phyloP scores from a whole-genome alignment of 1,139 yeast genomes.

The Yamadazyma blattariae region DNA sequence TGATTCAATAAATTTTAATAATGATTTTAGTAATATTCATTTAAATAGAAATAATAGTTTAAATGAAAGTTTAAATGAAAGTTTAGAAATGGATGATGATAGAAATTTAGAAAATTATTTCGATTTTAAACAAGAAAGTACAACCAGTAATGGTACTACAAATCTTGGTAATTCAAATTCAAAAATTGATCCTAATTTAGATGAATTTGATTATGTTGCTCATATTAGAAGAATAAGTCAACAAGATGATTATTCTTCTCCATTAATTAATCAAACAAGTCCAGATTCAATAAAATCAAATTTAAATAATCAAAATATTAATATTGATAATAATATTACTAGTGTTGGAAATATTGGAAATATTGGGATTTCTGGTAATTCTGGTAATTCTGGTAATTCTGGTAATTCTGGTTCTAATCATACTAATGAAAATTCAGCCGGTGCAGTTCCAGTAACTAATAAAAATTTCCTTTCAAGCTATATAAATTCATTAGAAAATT shows the following conservation, averaged over 20 bases:
- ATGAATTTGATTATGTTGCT: conserved; percentile 48
- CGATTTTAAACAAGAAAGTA: no score
- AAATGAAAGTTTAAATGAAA: no score
- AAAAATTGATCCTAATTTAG: conserved; percentile 27
- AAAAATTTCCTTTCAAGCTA: conserved; percentile 36
- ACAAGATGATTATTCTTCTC: conserved; percentile 27
- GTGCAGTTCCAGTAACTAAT: conserved; percentile 3
- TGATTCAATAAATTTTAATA: no score
- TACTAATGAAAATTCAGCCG: background rate
- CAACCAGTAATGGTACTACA: no score
- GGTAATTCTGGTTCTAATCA: background rate
- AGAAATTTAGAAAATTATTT: no score
- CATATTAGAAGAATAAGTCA: conserved; percentile 44
- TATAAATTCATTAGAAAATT: conserved; percentile 38
- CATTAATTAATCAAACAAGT: conserved; percentile 7
- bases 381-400: background rate
- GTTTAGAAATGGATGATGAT: no score
- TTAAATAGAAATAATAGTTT: no score
- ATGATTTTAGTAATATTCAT: no score
- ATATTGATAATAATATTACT: no score
- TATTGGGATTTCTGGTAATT: no score
- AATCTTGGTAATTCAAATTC: background rate
- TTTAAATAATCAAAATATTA: no score
- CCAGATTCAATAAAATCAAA: conserved; percentile 7
- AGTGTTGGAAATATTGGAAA: no score